Conservation (phyloP, 2,329 filamentous ascomycete species). For the Lizonia empirigonia region DNA sequence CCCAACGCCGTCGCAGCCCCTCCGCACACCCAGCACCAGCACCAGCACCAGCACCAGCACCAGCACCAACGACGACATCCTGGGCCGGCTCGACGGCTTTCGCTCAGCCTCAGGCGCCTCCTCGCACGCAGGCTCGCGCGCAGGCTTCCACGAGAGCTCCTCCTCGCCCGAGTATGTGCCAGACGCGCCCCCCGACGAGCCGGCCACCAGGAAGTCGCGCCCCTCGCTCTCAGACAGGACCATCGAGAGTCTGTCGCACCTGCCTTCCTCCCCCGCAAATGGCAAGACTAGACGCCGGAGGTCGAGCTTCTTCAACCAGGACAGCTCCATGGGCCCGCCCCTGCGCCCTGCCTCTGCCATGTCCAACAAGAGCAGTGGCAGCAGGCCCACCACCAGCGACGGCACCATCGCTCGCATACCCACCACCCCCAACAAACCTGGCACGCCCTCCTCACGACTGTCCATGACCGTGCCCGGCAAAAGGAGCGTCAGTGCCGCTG, state of each 20-base stretch:
- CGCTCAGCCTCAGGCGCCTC: constrained; percentile 50
- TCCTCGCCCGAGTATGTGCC: constrained; percentile 27
- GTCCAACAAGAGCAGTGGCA: constrained; percentile 58
- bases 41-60: constrained; percentile 26
- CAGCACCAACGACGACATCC: constrained; percentile 44
- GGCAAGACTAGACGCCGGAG: constrained; percentile 64
- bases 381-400: constrained; percentile 58
- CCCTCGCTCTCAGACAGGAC: constrained; percentile 80
- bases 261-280: constrained; percentile 73
- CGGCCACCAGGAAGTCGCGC: constrained; percentile 47
- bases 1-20: constrained; percentile 24
- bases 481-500: constrained; percentile 43
- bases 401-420: constrained; percentile 39
- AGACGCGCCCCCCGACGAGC: constrained; percentile 21
- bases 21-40: constrained; percentile 14
- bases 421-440: constrained; percentile 39
- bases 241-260: constrained; percentile 77
- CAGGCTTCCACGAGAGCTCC: constrained; percentile 39
- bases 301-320: constrained; percentile 73
- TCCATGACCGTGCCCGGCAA: constrained; percentile 46
- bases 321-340: constrained; percentile 66
- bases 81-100: constrained; percentile 52
- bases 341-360: constrained; percentile 67
- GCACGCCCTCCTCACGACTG: constrained; percentile 23
- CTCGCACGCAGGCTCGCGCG: constrained; percentile 44